Evolutionary conservation across 1,284 basidiomycete species (phyloP).

Genomic region (Cystobasidiaceae sp.): DNA sequence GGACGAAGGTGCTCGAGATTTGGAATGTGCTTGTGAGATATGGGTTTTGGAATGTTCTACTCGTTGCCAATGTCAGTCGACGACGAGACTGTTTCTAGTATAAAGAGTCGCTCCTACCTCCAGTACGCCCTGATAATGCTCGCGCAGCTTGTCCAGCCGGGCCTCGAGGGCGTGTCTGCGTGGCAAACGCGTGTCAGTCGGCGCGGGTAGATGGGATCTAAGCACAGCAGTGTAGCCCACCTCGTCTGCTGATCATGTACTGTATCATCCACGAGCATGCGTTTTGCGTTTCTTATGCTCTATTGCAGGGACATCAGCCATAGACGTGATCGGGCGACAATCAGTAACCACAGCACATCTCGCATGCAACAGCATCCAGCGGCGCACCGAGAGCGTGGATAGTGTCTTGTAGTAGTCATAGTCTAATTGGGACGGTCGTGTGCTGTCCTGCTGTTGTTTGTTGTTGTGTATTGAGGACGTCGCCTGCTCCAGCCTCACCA

Average conservation of each 20-base stretch:
- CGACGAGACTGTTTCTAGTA: no score
- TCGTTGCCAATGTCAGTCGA: no score
- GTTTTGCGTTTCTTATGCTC: slow-evolving; percentile 17
- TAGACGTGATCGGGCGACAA: not conserved
- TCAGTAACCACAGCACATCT: not conserved
- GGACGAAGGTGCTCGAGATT: slow-evolving; percentile 5
- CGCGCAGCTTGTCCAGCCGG: not conserved
- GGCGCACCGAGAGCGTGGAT: slow-evolving; percentile 14
- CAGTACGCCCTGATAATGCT: not conserved
- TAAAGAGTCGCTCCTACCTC: not conserved
- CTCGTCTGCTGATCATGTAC: not conserved
- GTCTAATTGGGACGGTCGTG: not conserved
- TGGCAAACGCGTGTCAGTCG: not conserved
- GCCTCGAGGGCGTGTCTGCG: not conserved
- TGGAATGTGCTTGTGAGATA: not conserved
- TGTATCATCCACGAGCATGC: slow-evolving; percentile 6
- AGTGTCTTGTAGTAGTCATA: slow-evolving; percentile 23
- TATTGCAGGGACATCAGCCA: not conserved
- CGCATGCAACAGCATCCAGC: not conserved
- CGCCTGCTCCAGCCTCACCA: slow-evolving; percentile 6
- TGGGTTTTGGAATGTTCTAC: slow-evolving; percentile 5
- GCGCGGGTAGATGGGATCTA: not conserved
- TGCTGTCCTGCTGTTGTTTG: not conserved
- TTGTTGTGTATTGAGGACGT: not conserved
- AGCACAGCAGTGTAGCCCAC: not conserved